Base-by-base conservation (phyloP, 768 basidiomycete species). In the Tephrocybe sp. region DNA sequence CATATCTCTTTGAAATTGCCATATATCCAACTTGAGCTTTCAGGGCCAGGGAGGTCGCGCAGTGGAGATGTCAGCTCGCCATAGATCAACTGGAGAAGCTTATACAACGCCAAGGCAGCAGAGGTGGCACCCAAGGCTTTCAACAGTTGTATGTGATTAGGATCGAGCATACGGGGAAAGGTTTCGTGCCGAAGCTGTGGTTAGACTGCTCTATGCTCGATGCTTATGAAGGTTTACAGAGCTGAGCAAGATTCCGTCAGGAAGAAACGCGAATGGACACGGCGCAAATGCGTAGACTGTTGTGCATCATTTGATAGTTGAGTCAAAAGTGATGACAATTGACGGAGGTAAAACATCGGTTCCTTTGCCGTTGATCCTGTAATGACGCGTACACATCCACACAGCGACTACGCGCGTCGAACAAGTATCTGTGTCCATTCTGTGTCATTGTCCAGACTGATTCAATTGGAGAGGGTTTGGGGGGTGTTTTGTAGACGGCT, bases 21-120 rank as follows among this genome's bases (percentile, higher is more conserved):
- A 45, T 63, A 80, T 11, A 85, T 45, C 50, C 65, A 67, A 55
- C 72, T 76, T 2, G 68, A 48, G 50, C 62, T 73, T n/a, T 73
- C 68, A 0, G 83, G 83, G 1, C 81, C 83, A 4, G 75, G 81
- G 24, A 85, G 68, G 33, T 68, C 54, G n/a, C 71, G 69, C 10
- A 84, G 53, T 1, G 78, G 72, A 0, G 79, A 79, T 6, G 61
- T 67, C 51, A 65, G 66, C 42, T 69, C 62, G 4, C 39, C 39
- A 44, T 71, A 72, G 41, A 73, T 52, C 14, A 71, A 12, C 42
- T 65, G 72, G 60, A 68, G 71, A 1, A 67, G 26, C 3, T 59
- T 59, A 54, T 69, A 74, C 0, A 57, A 50, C 1, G 62, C 64
- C 57, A 69, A 74, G 0, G 55, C 54, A 1, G 58, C 41, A 11